These are phyloP conservation scores for Hypoxylon sp. DNA, from an alignment of 2,329 filamentous ascomycete species.

Conservation along the genomic window DNA sequence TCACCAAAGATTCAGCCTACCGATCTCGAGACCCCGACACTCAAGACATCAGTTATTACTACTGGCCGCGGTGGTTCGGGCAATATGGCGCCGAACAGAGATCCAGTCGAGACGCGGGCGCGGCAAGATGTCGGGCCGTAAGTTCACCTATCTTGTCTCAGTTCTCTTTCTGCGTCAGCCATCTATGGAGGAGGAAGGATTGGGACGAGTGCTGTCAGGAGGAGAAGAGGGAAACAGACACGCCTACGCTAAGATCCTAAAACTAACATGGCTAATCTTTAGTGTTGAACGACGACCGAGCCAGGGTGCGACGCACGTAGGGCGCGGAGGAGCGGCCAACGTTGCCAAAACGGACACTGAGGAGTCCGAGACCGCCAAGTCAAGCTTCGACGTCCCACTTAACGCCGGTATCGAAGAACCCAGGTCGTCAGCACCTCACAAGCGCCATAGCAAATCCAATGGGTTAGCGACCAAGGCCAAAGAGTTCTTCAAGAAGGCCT, in stretches of 20 bases:
- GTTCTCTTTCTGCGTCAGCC: neutral
- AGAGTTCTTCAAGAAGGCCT: constrained; percentile 64
- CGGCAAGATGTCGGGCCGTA: constrained; percentile 86
- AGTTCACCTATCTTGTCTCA: constrained; percentile 49
- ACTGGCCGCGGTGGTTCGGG: constrained; percentile 90
- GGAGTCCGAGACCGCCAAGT: constrained; percentile 69
- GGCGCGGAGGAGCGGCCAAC: constrained; percentile 83
- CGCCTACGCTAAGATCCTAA: neutral
- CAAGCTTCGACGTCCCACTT: constrained; percentile 58
- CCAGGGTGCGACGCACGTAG: constrained; percentile 73
- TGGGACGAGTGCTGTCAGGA: neutral
- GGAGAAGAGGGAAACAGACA: neutral
- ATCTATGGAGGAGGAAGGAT: neutral
- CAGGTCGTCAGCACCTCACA: constrained; percentile 17
- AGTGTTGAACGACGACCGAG: constrained; percentile 69
- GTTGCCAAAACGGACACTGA: constrained; percentile 66
- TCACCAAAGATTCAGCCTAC: constrained; percentile 64
- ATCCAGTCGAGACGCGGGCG: constrained; percentile 79
- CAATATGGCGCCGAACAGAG: constrained; percentile 84
- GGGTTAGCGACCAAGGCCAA: constrained; percentile 60
- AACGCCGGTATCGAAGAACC: constrained; percentile 43
- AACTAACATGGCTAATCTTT: constrained; percentile 28
- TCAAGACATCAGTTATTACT: constrained; percentile 87
- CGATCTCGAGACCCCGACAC: constrained; percentile 83
- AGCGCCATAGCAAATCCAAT: constrained; percentile 45